Conservation (phyloP, 352 stramenopile genomes). For the Pilasporangium apinafurcum region DNA sequence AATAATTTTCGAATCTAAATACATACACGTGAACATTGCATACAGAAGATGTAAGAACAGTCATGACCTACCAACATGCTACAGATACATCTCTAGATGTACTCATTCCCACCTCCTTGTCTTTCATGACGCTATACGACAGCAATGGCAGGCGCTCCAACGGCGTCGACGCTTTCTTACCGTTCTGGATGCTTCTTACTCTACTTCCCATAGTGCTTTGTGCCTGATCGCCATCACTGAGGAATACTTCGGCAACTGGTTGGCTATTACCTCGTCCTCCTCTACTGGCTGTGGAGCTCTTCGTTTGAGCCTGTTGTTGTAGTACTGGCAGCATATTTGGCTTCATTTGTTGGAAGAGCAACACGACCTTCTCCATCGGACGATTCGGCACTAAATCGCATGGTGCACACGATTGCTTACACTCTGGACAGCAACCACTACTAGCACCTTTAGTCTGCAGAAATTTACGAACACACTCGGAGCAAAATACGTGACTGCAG, state of each 20-base stretch:
- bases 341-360: slow-evolving; percentile 68
- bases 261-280: not conserved
- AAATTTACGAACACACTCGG: slow-evolving; percentile 75
- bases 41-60: not conserved
- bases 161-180: slow-evolving; percentile 8
- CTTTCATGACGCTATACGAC: slow-evolving; percentile 83
- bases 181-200: not conserved
- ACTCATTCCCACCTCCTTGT: slow-evolving; percentile 69
- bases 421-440: slow-evolving; percentile 72
- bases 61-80: not conserved
- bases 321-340: slow-evolving; percentile 49
- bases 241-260: not conserved
- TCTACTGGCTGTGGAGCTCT: slow-evolving; percentile 1
- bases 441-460: slow-evolving; percentile 60
- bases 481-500: slow-evolving; percentile 82
- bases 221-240: not conserved
- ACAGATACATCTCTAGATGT: not conserved
- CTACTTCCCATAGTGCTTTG: not conserved
- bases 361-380: slow-evolving; percentile 60
- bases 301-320: slow-evolving; percentile 4
- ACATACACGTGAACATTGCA: not conserved
- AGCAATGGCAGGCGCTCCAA: slow-evolving; percentile 63
- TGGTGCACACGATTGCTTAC: slow-evolving; percentile 57
- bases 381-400: slow-evolving; percentile 67
- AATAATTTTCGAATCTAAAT: slow-evolving; percentile 53